Evolutionary conservation across 352 stramenopile species (phyloP), one percentile per base, ranked within the genome.

Genomic region (Phytophthora sansomeana): DNA sequence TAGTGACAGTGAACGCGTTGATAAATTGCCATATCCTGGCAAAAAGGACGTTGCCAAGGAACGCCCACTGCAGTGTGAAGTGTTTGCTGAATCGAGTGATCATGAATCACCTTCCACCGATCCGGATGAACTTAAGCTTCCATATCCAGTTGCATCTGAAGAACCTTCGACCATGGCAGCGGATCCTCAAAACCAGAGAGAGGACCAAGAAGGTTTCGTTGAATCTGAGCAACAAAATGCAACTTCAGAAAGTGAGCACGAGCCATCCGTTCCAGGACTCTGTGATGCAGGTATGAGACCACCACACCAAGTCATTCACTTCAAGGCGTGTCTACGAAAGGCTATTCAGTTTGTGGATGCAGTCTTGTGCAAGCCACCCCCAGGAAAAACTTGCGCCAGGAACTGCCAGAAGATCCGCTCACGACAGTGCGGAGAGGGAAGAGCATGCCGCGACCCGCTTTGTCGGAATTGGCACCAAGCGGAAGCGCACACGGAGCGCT

Each of bases 391-490:
- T 10, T 89, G 81, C 33, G 28, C 26, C 6, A 73, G 74, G 46
- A 63, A 80, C 29, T 90, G 81, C 57, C 58, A 64, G 30, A 80
- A 81, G 53, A 80, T 86, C 19, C 74, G 80, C 24, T 59, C 58
- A 6, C 66, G 81, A 32, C 81, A 86, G 71, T 90, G 81, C 48
- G 77, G 74, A 52, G 54, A 69, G 26, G 71, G 75, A 30, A 50
- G 76, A 44, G 64, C 73, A 16, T 90, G 81, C 49, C 70, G 57
- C 4, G 83, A 87, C 55, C 69, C 72, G 49, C 69, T 88, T 44
- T 90, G 81, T 16, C 74, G 77, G 13, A 78, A 86, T 14, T 90
- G 81, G 81, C 81, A 90, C 41, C 67, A 85, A n/a, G 60, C 86
- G 6, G 77, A 90, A 57, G 79, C 80, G 4, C 80, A 90, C 67